Evolutionary conservation across 495 filamentous ascomycete genomes (phyloP).

Genomic region (Xylaria palmicola): DNA sequence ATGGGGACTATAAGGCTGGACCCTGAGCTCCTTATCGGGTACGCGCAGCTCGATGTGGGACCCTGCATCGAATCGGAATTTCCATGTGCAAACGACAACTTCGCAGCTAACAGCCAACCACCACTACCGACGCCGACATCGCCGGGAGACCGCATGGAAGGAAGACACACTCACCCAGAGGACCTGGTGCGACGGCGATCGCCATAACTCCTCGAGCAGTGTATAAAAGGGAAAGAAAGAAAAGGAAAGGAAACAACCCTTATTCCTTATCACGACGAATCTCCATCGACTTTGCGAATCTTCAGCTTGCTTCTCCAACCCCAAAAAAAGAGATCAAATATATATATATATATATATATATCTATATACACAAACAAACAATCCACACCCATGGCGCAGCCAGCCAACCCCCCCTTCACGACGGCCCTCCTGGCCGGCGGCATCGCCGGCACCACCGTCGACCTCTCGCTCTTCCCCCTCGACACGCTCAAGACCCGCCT

Average conservation of each 20-base stretch:
- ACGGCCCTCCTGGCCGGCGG: constrained; percentile 68
- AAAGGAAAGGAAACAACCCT: no score
- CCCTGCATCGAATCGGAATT: background rate
- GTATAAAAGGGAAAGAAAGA: no score
- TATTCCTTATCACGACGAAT: no score
- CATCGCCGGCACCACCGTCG: constrained; percentile 82
- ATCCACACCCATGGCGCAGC: constrained; percentile 16
- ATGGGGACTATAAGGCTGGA: no score
- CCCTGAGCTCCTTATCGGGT: no score
- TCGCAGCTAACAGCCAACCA: no score
- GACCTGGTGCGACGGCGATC: constrained; percentile 1
- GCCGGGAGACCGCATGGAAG: background rate
- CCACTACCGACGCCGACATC: background rate
- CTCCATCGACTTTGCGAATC: background rate
- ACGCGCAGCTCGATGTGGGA: background rate
- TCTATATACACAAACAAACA: background rate
- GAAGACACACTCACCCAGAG: background rate
- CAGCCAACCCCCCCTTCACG: constrained; percentile 42
- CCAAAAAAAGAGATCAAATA: background rate
- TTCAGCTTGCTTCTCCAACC: background rate
- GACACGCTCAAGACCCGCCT: constrained; percentile 93
- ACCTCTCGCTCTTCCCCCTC: constrained; percentile 87
- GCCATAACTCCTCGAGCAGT: background rate
- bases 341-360: background rate
- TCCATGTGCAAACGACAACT: background rate